phyloP scores from a whole-genome alignment of 352 stramenopile species.

The Phytophthora quininea region DNA sequence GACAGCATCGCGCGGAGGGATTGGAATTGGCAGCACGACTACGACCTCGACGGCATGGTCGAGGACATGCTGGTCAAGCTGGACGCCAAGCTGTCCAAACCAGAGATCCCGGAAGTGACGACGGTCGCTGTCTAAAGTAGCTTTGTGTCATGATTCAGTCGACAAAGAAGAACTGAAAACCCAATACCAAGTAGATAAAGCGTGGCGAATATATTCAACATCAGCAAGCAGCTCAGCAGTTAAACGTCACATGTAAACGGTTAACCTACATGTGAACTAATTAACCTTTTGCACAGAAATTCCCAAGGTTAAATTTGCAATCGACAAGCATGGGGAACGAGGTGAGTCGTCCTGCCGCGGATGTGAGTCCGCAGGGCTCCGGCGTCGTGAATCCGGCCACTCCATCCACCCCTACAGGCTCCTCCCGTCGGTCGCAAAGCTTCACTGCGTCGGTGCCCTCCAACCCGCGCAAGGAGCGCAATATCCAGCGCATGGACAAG shows the following conservation, averaged over 20 bases:
- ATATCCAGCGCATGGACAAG: conserved; percentile 86
- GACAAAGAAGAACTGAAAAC: too few relatives aligned
- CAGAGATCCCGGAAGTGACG: conserved; percentile 5
- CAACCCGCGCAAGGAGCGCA: conserved; percentile 49
- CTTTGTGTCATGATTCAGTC: neutral
- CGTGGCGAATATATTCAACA: too few relatives aligned
- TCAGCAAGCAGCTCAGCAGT: too few relatives aligned
- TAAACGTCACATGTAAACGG: too few relatives aligned
- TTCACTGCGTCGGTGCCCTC: conserved; percentile 34
- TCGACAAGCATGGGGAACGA: conserved; percentile 57
- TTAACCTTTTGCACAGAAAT: too few relatives aligned
- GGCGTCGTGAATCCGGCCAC: conserved; percentile 22
- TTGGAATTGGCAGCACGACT: conserved; percentile 91
- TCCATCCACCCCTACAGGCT: conserved; percentile 36
- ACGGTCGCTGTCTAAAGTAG: neutral
- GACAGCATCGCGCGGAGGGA: conserved; percentile 83
- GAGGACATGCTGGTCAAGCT: conserved; percentile 91
- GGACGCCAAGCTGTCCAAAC: conserved; percentile 67
- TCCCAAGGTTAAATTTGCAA: too few relatives aligned
- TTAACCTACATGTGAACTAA: too few relatives aligned
- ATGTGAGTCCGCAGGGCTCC: conserved; percentile 35
- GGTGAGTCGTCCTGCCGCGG: conserved; percentile 40
- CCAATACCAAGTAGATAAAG: too few relatives aligned
- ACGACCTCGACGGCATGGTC: conserved; percentile 90
- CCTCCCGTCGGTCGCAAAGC: conserved; percentile 46